Base-by-base conservation (phyloP, 345 rosid genomes). In the Pelargonium nanum region DNA sequence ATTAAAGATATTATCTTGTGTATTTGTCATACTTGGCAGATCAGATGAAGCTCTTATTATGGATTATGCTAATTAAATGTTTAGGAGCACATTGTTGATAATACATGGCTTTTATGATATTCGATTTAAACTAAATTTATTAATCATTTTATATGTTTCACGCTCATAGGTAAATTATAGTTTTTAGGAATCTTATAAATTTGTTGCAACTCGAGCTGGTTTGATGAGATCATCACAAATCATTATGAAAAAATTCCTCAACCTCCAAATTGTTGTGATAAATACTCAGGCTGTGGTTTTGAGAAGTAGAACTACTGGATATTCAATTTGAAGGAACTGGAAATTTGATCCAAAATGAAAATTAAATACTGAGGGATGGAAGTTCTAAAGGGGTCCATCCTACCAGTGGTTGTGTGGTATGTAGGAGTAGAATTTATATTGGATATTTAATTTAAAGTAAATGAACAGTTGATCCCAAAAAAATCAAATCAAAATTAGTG, bases 1-100 rank as follows among this genome's bases (percentile, higher is more conserved):
- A 52, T 2, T 69, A n/a, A 51, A 22, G 25, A 48, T 62, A 22
- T 24, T 51, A 48, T 44, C 32, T n/a, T 64, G n/a, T 13, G 55
- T 57, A 23, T 51, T 32, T n/a, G 6, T 32, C 4, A 26, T 19
- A 25, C 24, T 20, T 58, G 4, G 61, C 60, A 22, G 19, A 23
- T 22, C 26, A 19, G 21, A 52, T 19, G 5, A 52, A 19, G 55
- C 21, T n/a, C 9, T 21, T 52, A 4, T 40, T 40, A 15, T 34
- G 45, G 12, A 34, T 3, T 34, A 5, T 4, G 45, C 32, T 34
- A 34, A 9, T 4, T 15, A 34, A 28, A 28, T 28, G 45, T 34
- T 34, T 3, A 5, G 13, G 13, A 9, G 13, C 12, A 10, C 12
- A 1, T 34, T 1, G 12, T 34, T 5, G 45, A 34, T 34, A 34